Base-by-base conservation (phyloP, 352 stramenopile species). In the Pythium vanterpoolii region DNA sequence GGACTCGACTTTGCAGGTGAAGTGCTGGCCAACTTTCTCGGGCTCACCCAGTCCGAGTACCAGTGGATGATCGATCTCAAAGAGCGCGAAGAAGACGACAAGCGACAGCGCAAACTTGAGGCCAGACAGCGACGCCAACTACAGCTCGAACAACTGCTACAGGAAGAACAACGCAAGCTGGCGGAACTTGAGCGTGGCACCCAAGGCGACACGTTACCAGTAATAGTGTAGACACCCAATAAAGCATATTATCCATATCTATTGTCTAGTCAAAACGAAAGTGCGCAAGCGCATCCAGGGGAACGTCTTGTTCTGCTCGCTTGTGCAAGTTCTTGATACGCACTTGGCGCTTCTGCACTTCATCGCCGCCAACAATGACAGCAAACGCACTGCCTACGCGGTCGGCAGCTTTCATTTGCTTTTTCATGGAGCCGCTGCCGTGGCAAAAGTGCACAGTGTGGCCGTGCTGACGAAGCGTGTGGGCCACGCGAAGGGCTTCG, bases 371-470 rank as follows among this genome's bases (percentile, higher is more conserved):
- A 5, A 96, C 30, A 42, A 96, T 88, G 38, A 96, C 69, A 24
- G 85, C 84, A 55, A 85, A 77, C 13, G 71, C 71, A 48, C 79
- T 90, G 11, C 77, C 81, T 23, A 73, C 83, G 18, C 79, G 77
- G 49, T 93, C 83, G 10, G 87, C 87, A 10, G 56, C 47, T 78
- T 96, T 96, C 83, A 96, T 92, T 44, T 93, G 79, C 62, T 96
- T 96, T 56, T 95, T 96, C 61, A 96, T 81, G 44, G 81, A 91
- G 16, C 79, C 79, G 24, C 66, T 71, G 19, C 76, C 83, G 42
- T 96, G 84, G 40, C 83, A 91, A 56, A 93, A 90, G 64, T 96
- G 86, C n/a, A 96, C 84, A 0, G 55, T 76, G 33, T 89, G 62
- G 1, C 77, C 83, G 59, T 68, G 68, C 31, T 77, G 64, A 21